Base-by-base conservation (phyloP, 2,329 filamentous ascomycete genomes). In the Aspergillus hiratsukae region DNA sequence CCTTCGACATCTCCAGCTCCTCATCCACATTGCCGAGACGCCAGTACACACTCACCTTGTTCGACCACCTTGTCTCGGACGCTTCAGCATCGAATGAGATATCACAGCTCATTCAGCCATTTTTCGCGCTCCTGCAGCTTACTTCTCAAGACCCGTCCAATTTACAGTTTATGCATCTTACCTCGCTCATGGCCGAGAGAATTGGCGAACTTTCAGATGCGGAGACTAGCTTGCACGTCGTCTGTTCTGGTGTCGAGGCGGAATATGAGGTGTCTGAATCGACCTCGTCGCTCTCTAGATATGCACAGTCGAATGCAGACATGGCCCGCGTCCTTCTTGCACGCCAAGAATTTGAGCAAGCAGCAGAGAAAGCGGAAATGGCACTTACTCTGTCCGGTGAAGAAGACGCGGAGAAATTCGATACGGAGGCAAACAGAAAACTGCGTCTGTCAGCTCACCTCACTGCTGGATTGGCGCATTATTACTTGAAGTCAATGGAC, bases 201-300 rank as follows among this genome's bases (percentile, higher is more conserved):
- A 87, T 89, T 2, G 82, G 86, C 19, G 87, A 95, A 64, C 82
- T 84, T 59, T 68, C 75, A 1, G 81, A 82, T 28, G 87, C 91
- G 1, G 85, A 88, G 28, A 71, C 77, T 27, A 83, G 80, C 1
- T 77, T 97, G 0, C 83, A 85, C 51, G 75, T 79, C 23, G 83
- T 95, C 8, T 93, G 89, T 64, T 77, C 81, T 4, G 78, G 76
- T 0, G 82, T 93, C 5, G 93, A 97, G 75, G 81, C 85, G 6
- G 87, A 92, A 54, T 99, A 92, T 68, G 93, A 97, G 74, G 81
- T 83, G 5, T 89, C 88, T 0, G 92, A 97, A 71, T 93, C 90
- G 0, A 72, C 85, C 0, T 76, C 86, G 10, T 83, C 90, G 4
- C 83, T 97, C 11, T 86, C 84, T 5, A 84, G 82, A 23, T 96